Conservation (phyloP, 2,329 filamentous ascomycete species). For the Ophiocordyceps australis region DNA sequence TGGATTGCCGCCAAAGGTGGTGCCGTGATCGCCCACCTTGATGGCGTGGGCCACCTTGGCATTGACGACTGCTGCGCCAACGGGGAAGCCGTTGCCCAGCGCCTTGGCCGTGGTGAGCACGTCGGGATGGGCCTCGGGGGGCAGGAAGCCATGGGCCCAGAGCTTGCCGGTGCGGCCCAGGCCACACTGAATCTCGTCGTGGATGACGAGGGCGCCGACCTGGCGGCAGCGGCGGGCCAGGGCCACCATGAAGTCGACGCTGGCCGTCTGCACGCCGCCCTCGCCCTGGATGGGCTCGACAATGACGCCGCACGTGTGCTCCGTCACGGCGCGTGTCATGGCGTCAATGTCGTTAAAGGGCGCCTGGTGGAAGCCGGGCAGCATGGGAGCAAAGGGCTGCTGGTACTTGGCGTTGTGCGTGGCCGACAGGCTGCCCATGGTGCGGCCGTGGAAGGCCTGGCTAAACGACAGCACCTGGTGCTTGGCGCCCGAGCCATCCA, state of each 20-base stretch:
- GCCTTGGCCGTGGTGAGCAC: slow-evolving; percentile 91
- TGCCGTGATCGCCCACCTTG: slow-evolving; percentile 65
- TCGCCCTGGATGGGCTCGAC: slow-evolving; percentile 96
- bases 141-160: slow-evolving; percentile 71
- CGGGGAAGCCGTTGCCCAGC: slow-evolving; percentile 88
- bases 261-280: slow-evolving; percentile 75
- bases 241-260: slow-evolving; percentile 64
- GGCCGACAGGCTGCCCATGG: slow-evolving; percentile 87
- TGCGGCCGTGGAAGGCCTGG: slow-evolving; percentile 87
- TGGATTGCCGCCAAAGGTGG: slow-evolving; percentile 87
- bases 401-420: slow-evolving; percentile 98
- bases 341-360: slow-evolving; percentile 65
- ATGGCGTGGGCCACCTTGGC: slow-evolving; percentile 20
- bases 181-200: slow-evolving; percentile 96
- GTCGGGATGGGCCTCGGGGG: slow-evolving; percentile 73
- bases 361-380: slow-evolving; percentile 81
- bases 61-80: slow-evolving; percentile 48
- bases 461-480: slow-evolving; percentile 79
- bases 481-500: slow-evolving; percentile 56
- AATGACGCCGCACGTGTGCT: slow-evolving; percentile 82
- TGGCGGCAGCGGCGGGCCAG: slow-evolving; percentile 72
- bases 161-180: slow-evolving; percentile 71
- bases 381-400: slow-evolving; percentile 83
- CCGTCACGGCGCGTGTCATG: slow-evolving; percentile 58
- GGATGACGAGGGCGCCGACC: slow-evolving; percentile 77